Evolutionary conservation across 495 filamentous ascomycete species (phyloP).

Genomic region (Daldinia grandis): DNA sequence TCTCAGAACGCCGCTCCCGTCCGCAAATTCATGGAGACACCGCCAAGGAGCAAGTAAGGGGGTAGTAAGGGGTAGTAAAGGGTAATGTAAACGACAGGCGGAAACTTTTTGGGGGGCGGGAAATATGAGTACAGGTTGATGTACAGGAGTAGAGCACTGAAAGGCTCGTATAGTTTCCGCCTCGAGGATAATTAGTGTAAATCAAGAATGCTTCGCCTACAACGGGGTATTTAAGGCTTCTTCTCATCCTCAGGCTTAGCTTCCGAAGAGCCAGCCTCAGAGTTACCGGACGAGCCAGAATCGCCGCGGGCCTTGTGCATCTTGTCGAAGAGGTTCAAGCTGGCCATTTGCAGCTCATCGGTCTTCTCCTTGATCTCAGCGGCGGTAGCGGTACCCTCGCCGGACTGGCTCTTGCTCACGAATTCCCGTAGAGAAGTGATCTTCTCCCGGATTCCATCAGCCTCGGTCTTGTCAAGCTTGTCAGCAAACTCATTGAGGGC

Average conservation of each 20-base stretch:
- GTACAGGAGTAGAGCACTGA: constrained; percentile 45
- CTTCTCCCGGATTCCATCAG: constrained; percentile 92
- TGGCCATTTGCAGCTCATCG: constrained; percentile 94
- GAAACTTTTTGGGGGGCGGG: constrained; percentile 22
- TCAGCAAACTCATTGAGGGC: constrained; percentile 95
- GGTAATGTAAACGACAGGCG: not conserved
- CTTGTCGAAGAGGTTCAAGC: constrained; percentile 98
- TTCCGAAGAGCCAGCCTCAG: constrained; percentile 62
- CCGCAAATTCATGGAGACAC: constrained; percentile 43
- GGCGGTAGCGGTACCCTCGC: constrained; percentile 83
- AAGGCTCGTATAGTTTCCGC: constrained; percentile 38
- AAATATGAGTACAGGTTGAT: constrained; percentile 57
- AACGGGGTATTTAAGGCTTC: constrained; percentile 56
- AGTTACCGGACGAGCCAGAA: constrained; percentile 56
- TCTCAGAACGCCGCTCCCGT: constrained; percentile 60
- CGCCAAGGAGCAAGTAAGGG: constrained; percentile 41
- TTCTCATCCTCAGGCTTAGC: constrained; percentile 83
- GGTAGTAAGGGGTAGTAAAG: constrained; percentile 3
- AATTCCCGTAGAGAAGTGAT: constrained; percentile 88
- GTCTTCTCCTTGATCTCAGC: constrained; percentile 97
- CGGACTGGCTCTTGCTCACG: constrained; percentile 92
- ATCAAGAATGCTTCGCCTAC: constrained; percentile 35
- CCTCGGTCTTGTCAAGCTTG: constrained; percentile 96
- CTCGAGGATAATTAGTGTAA: constrained; percentile 45
- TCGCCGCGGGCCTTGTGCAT: constrained; percentile 95